A percentile compares a stretch with the other conserved stretches of the same genome.
Conservation (phyloP, 2,329 filamentous ascomycete species). For the Ophiosphaerella narmari region DNA sequence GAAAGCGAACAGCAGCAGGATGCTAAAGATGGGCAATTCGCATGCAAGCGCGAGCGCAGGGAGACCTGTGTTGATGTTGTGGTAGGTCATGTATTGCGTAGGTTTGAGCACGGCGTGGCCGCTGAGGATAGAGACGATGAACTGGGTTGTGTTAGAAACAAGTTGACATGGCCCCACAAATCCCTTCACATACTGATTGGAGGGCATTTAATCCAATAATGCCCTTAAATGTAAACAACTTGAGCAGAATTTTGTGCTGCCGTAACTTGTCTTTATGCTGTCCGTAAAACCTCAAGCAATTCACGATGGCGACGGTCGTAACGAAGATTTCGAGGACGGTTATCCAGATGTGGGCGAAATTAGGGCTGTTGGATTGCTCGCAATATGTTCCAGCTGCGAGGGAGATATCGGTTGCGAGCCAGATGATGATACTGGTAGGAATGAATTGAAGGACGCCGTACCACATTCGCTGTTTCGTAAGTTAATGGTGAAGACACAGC, state of each 20-base stretch:
- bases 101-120: slow-evolving; percentile 26
- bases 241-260: slow-evolving; percentile 32
- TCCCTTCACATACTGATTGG: slow-evolving; percentile 27
- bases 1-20: slow-evolving; percentile 33
- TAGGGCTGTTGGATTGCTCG: slow-evolving; percentile 30
- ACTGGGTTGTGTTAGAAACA: slow-evolving; percentile 10
- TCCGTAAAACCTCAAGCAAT: slow-evolving; percentile 31
- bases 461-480: slow-evolving; percentile 28
- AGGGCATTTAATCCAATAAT: slow-evolving; percentile 37
- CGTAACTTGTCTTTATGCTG: slow-evolving; percentile 22
- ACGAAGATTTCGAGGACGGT: slow-evolving; percentile 23
- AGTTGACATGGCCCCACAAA: not conserved
- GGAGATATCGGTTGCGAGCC: slow-evolving; percentile 30
- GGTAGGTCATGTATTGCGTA: slow-evolving; percentile 33
- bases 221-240: slow-evolving; percentile 39
- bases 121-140: slow-evolving; percentile 37
- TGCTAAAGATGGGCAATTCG: slow-evolving; percentile 41
- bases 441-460: slow-evolving; percentile 41
- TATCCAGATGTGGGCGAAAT: slow-evolving; percentile 41
- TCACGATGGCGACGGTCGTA: slow-evolving; percentile 26
- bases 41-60: slow-evolving; percentile 34
- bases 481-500: not conserved
- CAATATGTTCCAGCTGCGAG: slow-evolving; percentile 35
- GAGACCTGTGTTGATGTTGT: slow-evolving; percentile 34
- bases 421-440: slow-evolving; percentile 32